A percentile compares a stretch with the other conserved stretches of the same genome.
Conservation (phyloP, 1,139 yeast genomes). For the Arxiozyma slooffiae region DNA sequence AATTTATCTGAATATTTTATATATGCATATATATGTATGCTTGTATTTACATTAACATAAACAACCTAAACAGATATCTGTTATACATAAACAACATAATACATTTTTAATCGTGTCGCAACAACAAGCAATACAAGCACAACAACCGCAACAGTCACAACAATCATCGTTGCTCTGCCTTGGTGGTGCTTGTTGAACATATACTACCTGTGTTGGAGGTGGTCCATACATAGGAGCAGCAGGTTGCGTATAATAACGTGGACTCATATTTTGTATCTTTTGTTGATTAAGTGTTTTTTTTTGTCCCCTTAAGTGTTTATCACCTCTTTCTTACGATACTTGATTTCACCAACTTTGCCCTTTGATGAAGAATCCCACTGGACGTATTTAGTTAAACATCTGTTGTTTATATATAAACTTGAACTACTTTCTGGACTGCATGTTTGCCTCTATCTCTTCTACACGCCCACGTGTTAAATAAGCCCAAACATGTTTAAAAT, state of each 20-base stretch:
- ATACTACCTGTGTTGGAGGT: constrained; percentile 6
- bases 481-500: neutral
- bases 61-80: constrained; percentile 6
- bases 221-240: constrained; percentile 7
- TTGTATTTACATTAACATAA: neutral
- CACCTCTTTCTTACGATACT: neutral
- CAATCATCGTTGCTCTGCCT: constrained; percentile 1
- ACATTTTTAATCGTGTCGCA: constrained; percentile 4
- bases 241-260: constrained; percentile 5
- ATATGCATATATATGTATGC: neutral
- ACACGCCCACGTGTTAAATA: neutral
- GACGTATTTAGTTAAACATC: neutral
- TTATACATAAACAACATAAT: constrained; percentile 7
- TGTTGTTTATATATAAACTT: too few species aligned
- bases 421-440: too few species aligned
- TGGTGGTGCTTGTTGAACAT: constrained; percentile 8
- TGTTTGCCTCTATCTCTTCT: neutral
- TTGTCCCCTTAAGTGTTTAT: neutral
- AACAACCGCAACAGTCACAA: constrained; percentile 6
- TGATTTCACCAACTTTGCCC: neutral
- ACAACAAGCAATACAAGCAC: constrained; percentile 4
- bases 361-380: neutral
- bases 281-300: neutral
- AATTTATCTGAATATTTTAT: neutral
- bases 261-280: neutral